Percentiles rank a stretch among this genome's conserved stretches.
These are phyloP conservation scores for Apiotrichum sp. DNA, from an alignment of 1,284 basidiomycete species.

Conservation along the genomic window DNA sequence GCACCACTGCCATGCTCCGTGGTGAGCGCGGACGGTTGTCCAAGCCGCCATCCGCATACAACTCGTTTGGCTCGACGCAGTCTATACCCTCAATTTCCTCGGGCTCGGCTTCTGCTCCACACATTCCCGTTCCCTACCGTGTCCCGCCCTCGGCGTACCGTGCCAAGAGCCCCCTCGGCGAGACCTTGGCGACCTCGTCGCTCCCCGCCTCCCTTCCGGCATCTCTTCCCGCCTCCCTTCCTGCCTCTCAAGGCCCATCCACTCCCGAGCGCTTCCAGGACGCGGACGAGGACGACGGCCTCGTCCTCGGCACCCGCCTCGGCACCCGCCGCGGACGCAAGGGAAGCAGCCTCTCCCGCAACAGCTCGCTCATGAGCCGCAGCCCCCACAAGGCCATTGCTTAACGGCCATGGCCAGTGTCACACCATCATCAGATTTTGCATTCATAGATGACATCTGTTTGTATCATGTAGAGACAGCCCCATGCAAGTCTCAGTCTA, in stretches of 20 bases:
- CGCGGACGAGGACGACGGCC: slow-evolving; percentile 8
- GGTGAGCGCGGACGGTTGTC: neutral
- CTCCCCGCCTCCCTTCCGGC: no score
- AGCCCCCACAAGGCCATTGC: neutral
- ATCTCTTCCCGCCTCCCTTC: no score
- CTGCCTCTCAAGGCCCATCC: neutral
- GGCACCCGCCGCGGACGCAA: neutral
- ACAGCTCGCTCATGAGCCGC: neutral
- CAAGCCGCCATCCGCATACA: neutral
- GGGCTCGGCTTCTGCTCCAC: neutral
- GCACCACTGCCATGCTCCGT: slow-evolving; percentile 2
- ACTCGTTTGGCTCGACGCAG: neutral
- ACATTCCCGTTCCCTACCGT: neutral
- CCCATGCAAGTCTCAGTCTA: neutral
- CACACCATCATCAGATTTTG: neutral
- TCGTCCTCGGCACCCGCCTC: neutral
- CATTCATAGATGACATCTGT: neutral
- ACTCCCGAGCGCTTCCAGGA: slow-evolving; percentile 6
- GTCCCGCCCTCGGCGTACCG: slow-evolving; percentile 8
- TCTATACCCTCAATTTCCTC: neutral
- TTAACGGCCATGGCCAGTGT: neutral
- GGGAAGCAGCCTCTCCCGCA: neutral
- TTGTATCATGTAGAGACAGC: neutral
- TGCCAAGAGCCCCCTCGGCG: slow-evolving; percentile 7
- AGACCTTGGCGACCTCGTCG: neutral